phyloP scores from a whole-genome alignment of 805 yeast species.

The Alloascoidea africana region DNA sequence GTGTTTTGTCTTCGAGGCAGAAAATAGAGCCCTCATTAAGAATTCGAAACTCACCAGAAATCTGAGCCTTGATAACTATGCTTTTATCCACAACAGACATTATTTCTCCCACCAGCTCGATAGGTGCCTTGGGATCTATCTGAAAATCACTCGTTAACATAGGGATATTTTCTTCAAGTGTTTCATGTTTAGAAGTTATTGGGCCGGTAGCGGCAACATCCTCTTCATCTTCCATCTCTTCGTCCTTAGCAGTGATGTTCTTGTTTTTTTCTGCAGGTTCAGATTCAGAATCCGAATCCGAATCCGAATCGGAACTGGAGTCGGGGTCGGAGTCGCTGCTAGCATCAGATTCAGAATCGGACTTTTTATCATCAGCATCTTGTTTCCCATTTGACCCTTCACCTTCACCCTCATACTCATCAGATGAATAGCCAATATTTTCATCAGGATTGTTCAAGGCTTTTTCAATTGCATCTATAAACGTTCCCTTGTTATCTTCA shows the following conservation, averaged over 20 bases:
- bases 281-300: constrained; percentile 9
- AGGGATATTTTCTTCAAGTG: constrained; percentile 51
- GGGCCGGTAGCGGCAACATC: constrained; percentile 34
- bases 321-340: constrained; percentile 12
- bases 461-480: constrained; percentile 8
- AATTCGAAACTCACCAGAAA: constrained; percentile 76
- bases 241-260: constrained; percentile 8
- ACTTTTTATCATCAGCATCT: constrained; percentile 4
- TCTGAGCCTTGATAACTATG: constrained; percentile 51
- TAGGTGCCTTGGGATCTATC: constrained; percentile 43
- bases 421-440: constrained; percentile 8
- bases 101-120: constrained; percentile 60
- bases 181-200: constrained; percentile 66
- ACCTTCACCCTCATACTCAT: constrained; percentile 11
- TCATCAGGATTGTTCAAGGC: constrained; percentile 8
- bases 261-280: constrained; percentile 10
- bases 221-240: constrained; percentile 9
- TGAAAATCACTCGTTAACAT: constrained; percentile 49
- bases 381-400: too few species aligned
- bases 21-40: constrained; percentile 69
- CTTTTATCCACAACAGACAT: constrained; percentile 57
- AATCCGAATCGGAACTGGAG: constrained; percentile 13
- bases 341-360: constrained; percentile 11
- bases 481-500: constrained; percentile 2
- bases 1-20: constrained; percentile 55